phyloP scores from a whole-genome alignment of 768 basidiomycete species.

The Tylopilus rubrobrunneus region DNA sequence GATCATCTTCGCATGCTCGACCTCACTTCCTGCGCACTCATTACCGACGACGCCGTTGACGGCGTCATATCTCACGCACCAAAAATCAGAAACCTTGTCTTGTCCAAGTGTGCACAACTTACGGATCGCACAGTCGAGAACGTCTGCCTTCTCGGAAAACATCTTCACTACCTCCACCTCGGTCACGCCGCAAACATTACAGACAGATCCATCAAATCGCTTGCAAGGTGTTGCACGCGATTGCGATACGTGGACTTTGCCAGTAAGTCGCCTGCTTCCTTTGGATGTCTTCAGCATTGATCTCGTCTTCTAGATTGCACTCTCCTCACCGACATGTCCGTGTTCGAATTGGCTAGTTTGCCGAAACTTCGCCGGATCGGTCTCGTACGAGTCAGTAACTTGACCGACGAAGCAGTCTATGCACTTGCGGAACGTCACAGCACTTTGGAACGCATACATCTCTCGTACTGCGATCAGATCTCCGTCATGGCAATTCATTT shows the following conservation, averaged over 20 bases:
- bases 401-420: conserved; percentile 93
- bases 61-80: conserved; percentile 79
- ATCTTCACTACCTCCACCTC: conserved; percentile 92
- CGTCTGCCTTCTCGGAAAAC: conserved; percentile 84
- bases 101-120: conserved; percentile 78
- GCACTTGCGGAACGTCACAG: conserved; percentile 81
- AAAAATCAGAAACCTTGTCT: conserved; percentile 79
- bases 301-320: conserved; percentile 60
- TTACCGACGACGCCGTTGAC: conserved; percentile 82
- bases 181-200: conserved; percentile 90
- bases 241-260: conserved; percentile 96
- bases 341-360: conserved; percentile 83
- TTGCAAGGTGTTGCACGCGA: conserved; percentile 85
- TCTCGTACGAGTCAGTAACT: conserved; percentile 85
- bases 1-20: conserved; percentile 93
- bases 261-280: conserved; percentile 49
- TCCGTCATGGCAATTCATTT: conserved; percentile 89
- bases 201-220: conserved; percentile 77
- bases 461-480: conserved; percentile 96
- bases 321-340: conserved; percentile 87
- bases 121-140: conserved; percentile 81
- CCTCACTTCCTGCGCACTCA: conserved; percentile 74
- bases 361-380: conserved; percentile 93
- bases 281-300: conserved; percentile 2
- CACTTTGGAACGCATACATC: conserved; percentile 90